These are phyloP conservation scores for Corinectria fuckeliana DNA, from an alignment of 2,329 filamentous ascomycete genomes.

Conservation along the genomic window DNA sequence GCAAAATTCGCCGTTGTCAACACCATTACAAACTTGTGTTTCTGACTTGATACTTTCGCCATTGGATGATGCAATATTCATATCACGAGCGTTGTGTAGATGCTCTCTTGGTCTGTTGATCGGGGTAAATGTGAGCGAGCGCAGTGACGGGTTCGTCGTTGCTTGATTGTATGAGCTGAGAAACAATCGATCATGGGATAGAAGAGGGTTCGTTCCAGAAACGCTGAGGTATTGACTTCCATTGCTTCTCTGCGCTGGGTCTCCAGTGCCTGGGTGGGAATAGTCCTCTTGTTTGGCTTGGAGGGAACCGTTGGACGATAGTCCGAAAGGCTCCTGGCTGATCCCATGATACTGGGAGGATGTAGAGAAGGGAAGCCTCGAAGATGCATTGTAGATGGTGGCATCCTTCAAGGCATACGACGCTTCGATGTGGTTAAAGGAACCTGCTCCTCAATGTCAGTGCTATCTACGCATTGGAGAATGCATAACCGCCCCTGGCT, in stretches of 20 bases:
- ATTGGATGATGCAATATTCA: conserved; percentile 3
- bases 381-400: conserved; percentile 41
- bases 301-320: conserved; percentile 30
- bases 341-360: conserved; percentile 34
- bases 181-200: conserved; percentile 42
- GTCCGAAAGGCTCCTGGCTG: conserved; percentile 38
- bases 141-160: conserved; percentile 28
- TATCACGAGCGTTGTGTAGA: conserved; percentile 24
- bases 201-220: conserved; percentile 43
- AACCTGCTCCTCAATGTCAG: conserved; percentile 30
- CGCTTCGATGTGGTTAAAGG: conserved; percentile 38
- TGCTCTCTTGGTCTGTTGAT: conserved; percentile 37
- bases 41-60: conserved; percentile 35
- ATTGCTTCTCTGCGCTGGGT: conserved; percentile 27
- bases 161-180: conserved; percentile 36
- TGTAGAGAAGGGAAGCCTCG: conserved; percentile 38
- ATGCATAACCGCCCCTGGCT: neutral
- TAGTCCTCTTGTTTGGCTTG: conserved; percentile 41
- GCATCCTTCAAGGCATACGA: conserved; percentile 40
- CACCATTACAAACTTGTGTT: conserved; percentile 33
- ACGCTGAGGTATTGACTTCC: conserved; percentile 38
- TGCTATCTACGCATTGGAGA: neutral
- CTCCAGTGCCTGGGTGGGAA: conserved; percentile 22
- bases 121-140: conserved; percentile 41
- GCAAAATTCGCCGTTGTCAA: conserved; percentile 25